phyloP scores from a whole-genome alignment of 2,329 filamentous ascomycete genomes.

The Xylaria sp. region DNA sequence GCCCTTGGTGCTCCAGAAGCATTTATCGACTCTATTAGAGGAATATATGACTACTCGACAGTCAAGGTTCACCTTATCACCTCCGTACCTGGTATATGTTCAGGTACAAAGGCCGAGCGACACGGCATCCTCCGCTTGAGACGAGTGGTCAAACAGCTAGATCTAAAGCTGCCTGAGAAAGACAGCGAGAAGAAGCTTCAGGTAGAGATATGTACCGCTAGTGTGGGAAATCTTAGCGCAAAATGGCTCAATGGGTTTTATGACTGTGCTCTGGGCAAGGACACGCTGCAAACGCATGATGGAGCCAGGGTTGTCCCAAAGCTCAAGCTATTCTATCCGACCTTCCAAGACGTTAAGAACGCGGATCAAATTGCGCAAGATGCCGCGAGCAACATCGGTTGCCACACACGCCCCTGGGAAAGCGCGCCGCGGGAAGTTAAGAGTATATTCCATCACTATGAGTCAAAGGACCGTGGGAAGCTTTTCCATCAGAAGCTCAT shows the following conservation, averaged over 20 bases:
- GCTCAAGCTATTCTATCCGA: slow-evolving; percentile 35
- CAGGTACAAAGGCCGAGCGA: slow-evolving; percentile 30
- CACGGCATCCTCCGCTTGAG: slow-evolving; percentile 35
- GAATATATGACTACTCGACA: slow-evolving; percentile 33
- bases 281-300: slow-evolving; percentile 16
- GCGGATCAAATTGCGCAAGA: slow-evolving; percentile 24
- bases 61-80: slow-evolving; percentile 35
- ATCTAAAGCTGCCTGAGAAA: slow-evolving; percentile 19
- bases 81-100: slow-evolving; percentile 31
- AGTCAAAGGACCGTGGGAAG: slow-evolving; percentile 34
- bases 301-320: slow-evolving; percentile 11
- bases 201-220: slow-evolving; percentile 35
- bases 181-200: slow-evolving; percentile 21
- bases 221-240: slow-evolving; percentile 31
- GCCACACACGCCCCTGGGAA: slow-evolving; percentile 34
- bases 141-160: slow-evolving; percentile 21
- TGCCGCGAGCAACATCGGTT: slow-evolving; percentile 34
- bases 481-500: slow-evolving; percentile 38
- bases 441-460: slow-evolving; percentile 34
- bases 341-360: slow-evolving; percentile 27
- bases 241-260: slow-evolving; percentile 35
- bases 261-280: slow-evolving; percentile 32
- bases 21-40: slow-evolving; percentile 32
- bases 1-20: slow-evolving; percentile 28
- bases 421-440: slow-evolving; percentile 28